Conservation (phyloP, 768 basidiomycete species). For the Termitomyces sp. region DNA sequence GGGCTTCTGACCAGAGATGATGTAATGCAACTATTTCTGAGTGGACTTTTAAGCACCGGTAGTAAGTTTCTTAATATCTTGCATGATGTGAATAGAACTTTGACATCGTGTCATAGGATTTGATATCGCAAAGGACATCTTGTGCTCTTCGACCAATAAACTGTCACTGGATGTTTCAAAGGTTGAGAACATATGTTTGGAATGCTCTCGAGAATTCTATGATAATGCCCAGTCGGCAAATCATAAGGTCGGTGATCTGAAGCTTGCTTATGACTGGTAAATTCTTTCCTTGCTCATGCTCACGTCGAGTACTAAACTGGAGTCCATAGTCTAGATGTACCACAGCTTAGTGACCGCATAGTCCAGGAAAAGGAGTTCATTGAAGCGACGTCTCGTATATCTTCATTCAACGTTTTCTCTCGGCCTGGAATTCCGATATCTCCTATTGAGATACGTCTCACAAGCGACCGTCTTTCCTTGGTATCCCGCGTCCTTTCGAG, state of each 20-base stretch:
- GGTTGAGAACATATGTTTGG: constrained; percentile 76
- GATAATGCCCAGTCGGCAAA: constrained; percentile 93
- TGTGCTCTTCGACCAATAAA: constrained; percentile 42
- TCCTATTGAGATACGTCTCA: constrained; percentile 90
- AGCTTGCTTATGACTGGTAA: constrained; percentile 93
- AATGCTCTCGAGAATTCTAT: constrained; percentile 85
- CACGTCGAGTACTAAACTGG: not conserved
- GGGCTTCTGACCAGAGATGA: constrained; percentile 69
- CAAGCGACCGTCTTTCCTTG: constrained; percentile 84
- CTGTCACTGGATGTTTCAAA: constrained; percentile 42
- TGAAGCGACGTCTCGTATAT: constrained; percentile 92
- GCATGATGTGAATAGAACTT: too few relatives aligned
- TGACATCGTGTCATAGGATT: constrained; percentile 41
- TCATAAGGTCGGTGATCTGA: constrained; percentile 92
- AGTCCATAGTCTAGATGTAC: constrained; percentile 65
- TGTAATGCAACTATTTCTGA: constrained; percentile 77
- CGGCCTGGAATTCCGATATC: constrained; percentile 73
- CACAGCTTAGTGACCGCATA: constrained; percentile 56
- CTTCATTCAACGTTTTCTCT: constrained; percentile 85
- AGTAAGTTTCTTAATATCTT: constrained; percentile 50
- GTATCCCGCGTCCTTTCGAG: constrained; percentile 81
- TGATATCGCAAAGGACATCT: constrained; percentile 57
- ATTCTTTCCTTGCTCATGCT: not conserved
- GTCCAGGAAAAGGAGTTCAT: constrained; percentile 84
- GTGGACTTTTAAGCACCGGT: constrained; percentile 80